Evolutionary conservation across 805 yeast genomes (phyloP).

Genomic region (Lipomyces sp.): DNA sequence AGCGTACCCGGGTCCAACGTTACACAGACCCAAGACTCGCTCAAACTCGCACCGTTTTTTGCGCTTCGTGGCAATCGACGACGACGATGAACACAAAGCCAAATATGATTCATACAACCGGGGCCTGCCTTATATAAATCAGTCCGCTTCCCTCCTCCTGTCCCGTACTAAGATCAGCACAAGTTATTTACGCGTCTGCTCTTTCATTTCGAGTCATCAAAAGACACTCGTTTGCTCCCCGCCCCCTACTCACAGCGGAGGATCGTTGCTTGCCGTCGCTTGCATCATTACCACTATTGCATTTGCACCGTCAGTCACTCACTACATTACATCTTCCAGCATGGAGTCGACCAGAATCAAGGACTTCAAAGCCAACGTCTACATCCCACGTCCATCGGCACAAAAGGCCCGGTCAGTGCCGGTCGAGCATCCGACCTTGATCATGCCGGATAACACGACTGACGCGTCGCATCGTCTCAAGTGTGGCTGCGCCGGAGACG

Average conservation of each 20-base stretch:
- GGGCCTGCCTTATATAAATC: too few species aligned
- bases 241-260: slow-evolving; percentile 20
- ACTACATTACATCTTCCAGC: too few species aligned
- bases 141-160: too few species aligned
- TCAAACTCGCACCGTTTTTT: not conserved
- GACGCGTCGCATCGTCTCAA: slow-evolving; percentile 53
- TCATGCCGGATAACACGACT: slow-evolving; percentile 61
- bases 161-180: too few species aligned
- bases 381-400: slow-evolving; percentile 52
- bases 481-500: slow-evolving; percentile 52
- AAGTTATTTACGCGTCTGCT: not conserved
- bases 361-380: slow-evolving; percentile 50
- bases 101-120: too few species aligned
- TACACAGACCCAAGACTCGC: not conserved
- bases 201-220: not conserved
- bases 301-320: too few species aligned
- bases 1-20: not conserved
- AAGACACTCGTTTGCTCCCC: not conserved
- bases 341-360: slow-evolving; percentile 54
- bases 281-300: too few species aligned
- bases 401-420: slow-evolving; percentile 47
- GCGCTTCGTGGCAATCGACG: too few species aligned
- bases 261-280: too few species aligned
- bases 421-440: slow-evolving; percentile 60
- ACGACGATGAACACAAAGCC: too few species aligned